phyloP scores from a whole-genome alignment of 139 green algal genomes.

The Closterium sp. region DNA sequence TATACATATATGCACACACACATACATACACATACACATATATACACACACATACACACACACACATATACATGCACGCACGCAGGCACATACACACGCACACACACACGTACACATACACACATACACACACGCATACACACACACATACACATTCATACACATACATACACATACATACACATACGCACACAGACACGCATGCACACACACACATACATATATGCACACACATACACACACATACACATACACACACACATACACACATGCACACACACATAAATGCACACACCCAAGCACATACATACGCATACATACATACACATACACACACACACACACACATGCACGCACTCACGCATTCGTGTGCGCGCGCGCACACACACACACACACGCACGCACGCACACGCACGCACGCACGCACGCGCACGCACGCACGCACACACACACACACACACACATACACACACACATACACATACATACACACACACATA shows the following conservation, averaged over 20 bases:
- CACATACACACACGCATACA: not conserved
- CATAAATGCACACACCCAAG: not conserved
- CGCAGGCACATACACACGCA: not conserved
- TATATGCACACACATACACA: not conserved
- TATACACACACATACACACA: not conserved
- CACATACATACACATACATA: not conserved
- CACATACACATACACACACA: not conserved
- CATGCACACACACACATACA: not conserved
- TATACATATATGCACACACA: not conserved
- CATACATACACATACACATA: not conserved
- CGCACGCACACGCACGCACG: not conserved
- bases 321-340: not conserved
- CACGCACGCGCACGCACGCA: not conserved
- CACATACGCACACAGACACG: not conserved
- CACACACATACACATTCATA: not conserved
- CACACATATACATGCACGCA: not conserved
- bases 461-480: not conserved
- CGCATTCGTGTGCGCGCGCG: not conserved
- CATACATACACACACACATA: not conserved
- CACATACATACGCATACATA: not conserved
- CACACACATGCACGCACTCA: not conserved
- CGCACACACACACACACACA: not conserved
- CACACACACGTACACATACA: not conserved
- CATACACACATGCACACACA: not conserved
- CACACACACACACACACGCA: not conserved